Evolutionary conservation across 192 early-diverging fungal species (phyloP).

Genomic region (Coemansia sp.): DNA sequence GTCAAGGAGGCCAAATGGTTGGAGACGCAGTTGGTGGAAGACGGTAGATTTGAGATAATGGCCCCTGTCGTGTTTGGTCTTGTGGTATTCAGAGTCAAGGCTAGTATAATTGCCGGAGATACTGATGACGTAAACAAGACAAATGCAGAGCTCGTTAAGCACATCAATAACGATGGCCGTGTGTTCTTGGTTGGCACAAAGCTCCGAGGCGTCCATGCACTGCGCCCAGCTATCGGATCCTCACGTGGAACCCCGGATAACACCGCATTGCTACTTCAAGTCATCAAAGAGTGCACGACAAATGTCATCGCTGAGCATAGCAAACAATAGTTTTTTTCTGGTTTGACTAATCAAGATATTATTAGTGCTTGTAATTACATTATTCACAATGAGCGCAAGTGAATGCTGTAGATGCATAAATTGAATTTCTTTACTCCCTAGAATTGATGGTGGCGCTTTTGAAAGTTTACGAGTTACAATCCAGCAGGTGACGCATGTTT

Average conservation of each 20-base stretch:
- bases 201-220: constrained; percentile 27
- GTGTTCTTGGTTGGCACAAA: constrained; percentile 46
- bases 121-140: too few species aligned
- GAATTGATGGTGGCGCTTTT: too few species aligned
- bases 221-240: constrained; percentile 44
- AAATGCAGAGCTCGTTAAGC: constrained; percentile 25
- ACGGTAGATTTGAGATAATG: constrained; percentile 54
- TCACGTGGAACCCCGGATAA: constrained; percentile 22
- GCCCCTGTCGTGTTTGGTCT: constrained; percentile 48
- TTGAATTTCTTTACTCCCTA: too few species aligned
- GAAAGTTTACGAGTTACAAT: too few species aligned
- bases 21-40: constrained; percentile 29
- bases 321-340: too few species aligned
- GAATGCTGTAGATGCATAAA: too few species aligned
- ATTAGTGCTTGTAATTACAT: too few species aligned
- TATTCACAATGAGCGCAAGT: too few species aligned
- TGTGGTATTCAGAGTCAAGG: constrained; percentile 52
- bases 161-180: constrained; percentile 36
- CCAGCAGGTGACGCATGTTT: too few species aligned
- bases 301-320: constrained; percentile 8
- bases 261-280: constrained; percentile 16
- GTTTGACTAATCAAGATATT: too few species aligned
- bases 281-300: constrained; percentile 15
- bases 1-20: constrained; percentile 45
- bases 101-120: too few species aligned